These are phyloP conservation scores for Trichoderma afroharzianum DNA, from an alignment of 2,329 filamentous ascomycete genomes.

Conservation along the genomic window DNA sequence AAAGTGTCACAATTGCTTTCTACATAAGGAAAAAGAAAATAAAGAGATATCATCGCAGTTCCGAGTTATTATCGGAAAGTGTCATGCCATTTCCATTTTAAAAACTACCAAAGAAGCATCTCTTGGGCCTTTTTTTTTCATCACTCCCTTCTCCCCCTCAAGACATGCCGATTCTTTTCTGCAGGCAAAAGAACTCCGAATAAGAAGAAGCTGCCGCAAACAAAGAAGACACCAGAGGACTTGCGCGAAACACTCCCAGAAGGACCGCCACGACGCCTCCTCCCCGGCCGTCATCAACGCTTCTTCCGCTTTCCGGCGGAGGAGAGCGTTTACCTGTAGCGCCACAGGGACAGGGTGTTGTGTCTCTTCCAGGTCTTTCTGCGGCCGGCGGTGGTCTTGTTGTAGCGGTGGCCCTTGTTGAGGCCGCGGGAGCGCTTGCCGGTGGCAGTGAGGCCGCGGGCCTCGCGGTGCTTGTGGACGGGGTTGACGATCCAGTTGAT, in stretches of 20 bases:
- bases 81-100: conserved; percentile 28
- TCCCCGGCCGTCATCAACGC: background rate
- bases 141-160: background rate
- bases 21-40: conserved; percentile 11
- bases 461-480: conserved; percentile 99
- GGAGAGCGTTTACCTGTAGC: conserved; percentile 71
- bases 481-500: conserved; percentile 99
- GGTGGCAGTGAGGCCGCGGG: conserved; percentile 92
- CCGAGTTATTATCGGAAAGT: conserved; percentile 16
- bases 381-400: conserved; percentile 94
- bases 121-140: conserved; percentile 1
- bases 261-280: background rate
- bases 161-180: background rate
- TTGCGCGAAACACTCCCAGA: conserved; percentile 1
- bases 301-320: conserved; percentile 14
- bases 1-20: conserved; percentile 14
- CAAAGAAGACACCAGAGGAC: conserved; percentile 12
- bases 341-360: conserved; percentile 99
- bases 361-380: conserved; percentile 99
- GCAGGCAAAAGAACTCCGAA: background rate
- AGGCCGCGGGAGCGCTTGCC: conserved; percentile 99
- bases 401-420: conserved; percentile 98
- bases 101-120: conserved; percentile 19
- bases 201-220: conserved; percentile 17
- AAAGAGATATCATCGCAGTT: conserved; percentile 7